Base-by-base conservation (phyloP, 2,329 filamentous ascomycete genomes). In the Fusarium sambucinum region DNA sequence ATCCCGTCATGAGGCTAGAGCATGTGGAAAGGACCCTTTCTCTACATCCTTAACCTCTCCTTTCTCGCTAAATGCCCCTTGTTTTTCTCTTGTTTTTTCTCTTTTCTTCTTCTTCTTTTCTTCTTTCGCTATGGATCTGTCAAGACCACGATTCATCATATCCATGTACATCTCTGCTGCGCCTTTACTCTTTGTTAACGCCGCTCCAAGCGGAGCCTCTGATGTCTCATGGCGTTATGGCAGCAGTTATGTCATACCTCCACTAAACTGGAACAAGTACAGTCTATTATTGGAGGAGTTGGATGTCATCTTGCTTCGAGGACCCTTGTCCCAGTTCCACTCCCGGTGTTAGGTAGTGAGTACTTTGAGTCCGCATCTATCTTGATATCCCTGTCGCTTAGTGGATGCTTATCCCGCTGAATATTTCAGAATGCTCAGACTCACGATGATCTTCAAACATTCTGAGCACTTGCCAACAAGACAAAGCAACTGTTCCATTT, bases 301-400 rank as follows among this genome's bases (percentile, higher is more conserved):
- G 68, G 68, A 73, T 77, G 75, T 75, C 75, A 76, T 77, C 72
- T 68, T 77, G 68, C 73, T 72, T 73, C 53, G 57, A 60, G 65
- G 60, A 50, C 67, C 71, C 70, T 74, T 62, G 68, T 69, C 53
- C 30, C 52, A 42, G 67, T 53, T 55, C 71, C 64, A 69, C 59
- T 52, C 44, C 51, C 29, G 40, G 59, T 61, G 53, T 59, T 54
- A 72, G 56, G 70, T 71, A 70, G 46, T 40, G 27, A 59, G 46
- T 70, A 70, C 67, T 68, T 70, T 10, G 35, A 41, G 54, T 44
- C 52, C 67, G 61, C 45, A 46, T 41, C 68, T 56, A 51, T 63
- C 55, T 56, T 66, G 35, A 27, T 21, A 68, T 53, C 67, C 67
- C 52, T 59, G 59, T 35, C 41, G 12, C 27, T 59, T 56, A 53